A percentile compares a stretch with the other conserved stretches of the same genome.
These are phyloP conservation scores for Herpetospermum pedunculosum DNA, from an alignment of 306 rosid genomes.

Conservation along the genomic window DNA sequence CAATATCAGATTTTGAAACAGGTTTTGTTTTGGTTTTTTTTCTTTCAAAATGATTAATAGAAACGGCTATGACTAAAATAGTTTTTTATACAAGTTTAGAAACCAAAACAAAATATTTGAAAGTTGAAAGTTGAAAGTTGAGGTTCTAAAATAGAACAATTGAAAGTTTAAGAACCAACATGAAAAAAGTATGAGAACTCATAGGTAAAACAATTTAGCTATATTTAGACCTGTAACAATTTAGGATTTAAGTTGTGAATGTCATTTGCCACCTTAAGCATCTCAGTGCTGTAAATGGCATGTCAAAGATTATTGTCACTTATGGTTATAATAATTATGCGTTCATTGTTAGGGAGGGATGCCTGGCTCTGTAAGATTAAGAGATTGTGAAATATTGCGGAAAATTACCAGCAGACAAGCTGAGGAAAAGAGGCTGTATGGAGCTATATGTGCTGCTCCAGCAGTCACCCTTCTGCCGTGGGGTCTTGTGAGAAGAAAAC, in stretches of 20 bases:
- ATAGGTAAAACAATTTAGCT: background rate
- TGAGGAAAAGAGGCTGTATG: slow-evolving; percentile 67
- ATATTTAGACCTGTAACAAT: background rate
- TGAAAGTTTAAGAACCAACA: background rate
- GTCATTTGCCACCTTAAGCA: background rate
- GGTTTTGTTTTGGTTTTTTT: background rate
- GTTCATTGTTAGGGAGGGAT: slow-evolving; percentile 68
- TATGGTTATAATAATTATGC: background rate
- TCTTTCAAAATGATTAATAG: background rate
- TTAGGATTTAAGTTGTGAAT: background rate
- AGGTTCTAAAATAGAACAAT: background rate
- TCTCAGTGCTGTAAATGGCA: background rate
- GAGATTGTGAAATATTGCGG: slow-evolving; percentile 59
- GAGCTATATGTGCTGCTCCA: slow-evolving; percentile 96
- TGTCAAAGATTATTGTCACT: background rate
- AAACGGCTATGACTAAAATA: too few species aligned
- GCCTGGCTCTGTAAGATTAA: slow-evolving; percentile 87
- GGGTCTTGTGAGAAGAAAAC: slow-evolving; percentile 75
- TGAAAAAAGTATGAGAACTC: background rate
- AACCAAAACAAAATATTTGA: background rate
- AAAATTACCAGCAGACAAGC: slow-evolving; percentile 71
- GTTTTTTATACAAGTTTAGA: background rate
- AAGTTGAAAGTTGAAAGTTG: background rate
- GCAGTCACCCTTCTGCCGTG: slow-evolving; percentile 91
- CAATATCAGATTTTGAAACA: background rate